Conservation (phyloP, 331 rosid species). For the Malus hybrid region DNA sequence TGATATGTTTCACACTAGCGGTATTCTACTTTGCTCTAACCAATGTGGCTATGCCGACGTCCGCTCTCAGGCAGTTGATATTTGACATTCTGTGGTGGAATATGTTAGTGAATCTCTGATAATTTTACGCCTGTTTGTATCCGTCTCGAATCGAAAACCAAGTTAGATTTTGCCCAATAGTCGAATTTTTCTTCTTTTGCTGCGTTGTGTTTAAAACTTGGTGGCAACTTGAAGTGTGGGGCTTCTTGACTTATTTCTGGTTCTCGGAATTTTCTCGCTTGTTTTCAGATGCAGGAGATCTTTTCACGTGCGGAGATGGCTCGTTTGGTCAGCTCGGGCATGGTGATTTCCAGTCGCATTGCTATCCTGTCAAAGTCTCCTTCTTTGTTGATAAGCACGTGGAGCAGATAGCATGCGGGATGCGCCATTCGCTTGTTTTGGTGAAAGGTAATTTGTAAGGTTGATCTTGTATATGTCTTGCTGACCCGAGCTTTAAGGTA, state of each 20-base stretch:
- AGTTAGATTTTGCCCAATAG: background rate
- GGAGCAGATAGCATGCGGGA: constrained; percentile 66
- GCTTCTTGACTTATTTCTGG: background rate
- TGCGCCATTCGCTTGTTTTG: constrained; percentile 88
- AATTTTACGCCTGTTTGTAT: background rate
- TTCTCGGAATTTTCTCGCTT: background rate
- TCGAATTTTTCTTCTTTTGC: background rate
- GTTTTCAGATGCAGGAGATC: constrained; percentile 43
- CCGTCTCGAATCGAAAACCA: background rate
- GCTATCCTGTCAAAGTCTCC: constrained; percentile 50
- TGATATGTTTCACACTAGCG: background rate
- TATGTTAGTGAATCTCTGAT: background rate
- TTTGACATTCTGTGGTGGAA: background rate
- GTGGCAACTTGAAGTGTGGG: background rate
- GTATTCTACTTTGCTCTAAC: background rate
- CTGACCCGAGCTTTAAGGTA: background rate
- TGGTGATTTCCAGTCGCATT: constrained; percentile 52
- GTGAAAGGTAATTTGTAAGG: constrained; percentile 40
- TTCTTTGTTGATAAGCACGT: constrained; percentile 50
- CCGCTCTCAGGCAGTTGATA: background rate
- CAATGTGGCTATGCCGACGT: no score
- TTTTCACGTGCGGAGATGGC: constrained; percentile 88
- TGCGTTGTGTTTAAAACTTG: background rate
- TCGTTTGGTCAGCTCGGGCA: constrained; percentile 95
- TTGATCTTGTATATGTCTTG: background rate